phyloP scores from a whole-genome alignment of 2,329 filamentous ascomycete species.

The Periglandula ipomoeae region DNA sequence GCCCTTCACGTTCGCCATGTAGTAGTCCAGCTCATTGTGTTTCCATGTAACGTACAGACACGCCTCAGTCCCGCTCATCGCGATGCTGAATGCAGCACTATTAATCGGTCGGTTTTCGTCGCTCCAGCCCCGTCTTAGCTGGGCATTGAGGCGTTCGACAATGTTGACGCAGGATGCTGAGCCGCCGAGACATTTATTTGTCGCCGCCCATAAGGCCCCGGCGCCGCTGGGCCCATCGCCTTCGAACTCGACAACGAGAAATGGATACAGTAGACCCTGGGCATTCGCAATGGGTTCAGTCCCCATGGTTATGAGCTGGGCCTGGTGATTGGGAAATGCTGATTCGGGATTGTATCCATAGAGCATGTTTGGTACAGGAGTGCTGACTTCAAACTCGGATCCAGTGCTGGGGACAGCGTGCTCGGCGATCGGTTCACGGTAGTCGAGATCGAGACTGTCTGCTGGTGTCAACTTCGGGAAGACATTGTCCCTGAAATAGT shows the following conservation, averaged over 20 bases:
- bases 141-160: constrained; percentile 13
- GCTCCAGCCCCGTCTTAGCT: constrained; percentile 6
- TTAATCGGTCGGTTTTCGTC: constrained; percentile 9
- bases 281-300: background rate
- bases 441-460: too few relatives aligned
- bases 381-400: background rate
- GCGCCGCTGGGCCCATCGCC: constrained; percentile 14
- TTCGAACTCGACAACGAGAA: constrained; percentile 13
- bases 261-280: background rate
- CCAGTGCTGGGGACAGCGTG: background rate
- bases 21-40: constrained; percentile 20
- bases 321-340: background rate
- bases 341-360: background rate
- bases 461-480: background rate
- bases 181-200: constrained; percentile 26
- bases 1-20: constrained; percentile 17
- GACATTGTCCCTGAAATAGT: background rate
- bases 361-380: background rate
- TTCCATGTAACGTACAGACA: constrained; percentile 27
- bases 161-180: constrained; percentile 24
- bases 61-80: constrained; percentile 24
- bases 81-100: constrained; percentile 22
- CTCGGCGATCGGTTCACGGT: too few relatives aligned
- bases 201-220: constrained; percentile 23
- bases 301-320: background rate